A percentile compares a stretch with the other conserved stretches of the same genome.
These are phyloP conservation scores for Colletotrichum incanum DNA, from an alignment of 2,329 filamentous ascomycete species.

Conservation along the genomic window DNA sequence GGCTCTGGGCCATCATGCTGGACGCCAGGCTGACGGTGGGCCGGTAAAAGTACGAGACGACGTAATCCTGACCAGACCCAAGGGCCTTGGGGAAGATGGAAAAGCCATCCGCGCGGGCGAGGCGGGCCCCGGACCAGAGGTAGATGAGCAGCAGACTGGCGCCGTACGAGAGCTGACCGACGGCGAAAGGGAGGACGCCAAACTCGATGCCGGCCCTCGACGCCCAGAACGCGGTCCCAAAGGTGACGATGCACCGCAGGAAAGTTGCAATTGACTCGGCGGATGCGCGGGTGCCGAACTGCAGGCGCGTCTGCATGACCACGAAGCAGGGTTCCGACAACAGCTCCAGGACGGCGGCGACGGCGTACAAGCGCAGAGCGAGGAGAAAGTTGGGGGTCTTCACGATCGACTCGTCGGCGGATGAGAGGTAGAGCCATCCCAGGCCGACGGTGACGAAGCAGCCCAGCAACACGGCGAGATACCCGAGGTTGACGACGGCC, in stretches of 20 bases:
- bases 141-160: conserved; percentile 80
- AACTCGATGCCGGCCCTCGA: conserved; percentile 66
- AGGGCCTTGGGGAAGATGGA: conserved; percentile 73
- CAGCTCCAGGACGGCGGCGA: conserved; percentile 79
- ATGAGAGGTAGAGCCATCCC: conserved; percentile 77
- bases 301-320: conserved; percentile 84
- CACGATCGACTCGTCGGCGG: conserved; percentile 61
- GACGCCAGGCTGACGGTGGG: conserved; percentile 80
- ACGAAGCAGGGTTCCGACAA: conserved; percentile 91
- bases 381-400: conserved; percentile 75
- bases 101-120: conserved; percentile 74
- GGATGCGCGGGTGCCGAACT: conserved; percentile 84
- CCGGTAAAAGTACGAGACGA: conserved; percentile 75
- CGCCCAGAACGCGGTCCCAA: conserved; percentile 78
- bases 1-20: conserved; percentile 89
- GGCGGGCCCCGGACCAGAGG: conserved; percentile 68
- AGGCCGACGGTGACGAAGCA: conserved; percentile 74
- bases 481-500: conserved; percentile 89
- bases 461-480: conserved; percentile 82
- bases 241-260: conserved; percentile 81
- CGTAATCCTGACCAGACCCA: conserved; percentile 56
- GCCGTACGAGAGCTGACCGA: conserved; percentile 88
- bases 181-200: conserved; percentile 89
- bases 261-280: conserved; percentile 90
- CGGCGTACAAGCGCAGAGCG: conserved; percentile 69